Evolutionary conservation across 2,329 filamentous ascomycete species (phyloP), one percentile per base, ranked within the genome.

Genomic region (Aspergillus melleus): DNA sequence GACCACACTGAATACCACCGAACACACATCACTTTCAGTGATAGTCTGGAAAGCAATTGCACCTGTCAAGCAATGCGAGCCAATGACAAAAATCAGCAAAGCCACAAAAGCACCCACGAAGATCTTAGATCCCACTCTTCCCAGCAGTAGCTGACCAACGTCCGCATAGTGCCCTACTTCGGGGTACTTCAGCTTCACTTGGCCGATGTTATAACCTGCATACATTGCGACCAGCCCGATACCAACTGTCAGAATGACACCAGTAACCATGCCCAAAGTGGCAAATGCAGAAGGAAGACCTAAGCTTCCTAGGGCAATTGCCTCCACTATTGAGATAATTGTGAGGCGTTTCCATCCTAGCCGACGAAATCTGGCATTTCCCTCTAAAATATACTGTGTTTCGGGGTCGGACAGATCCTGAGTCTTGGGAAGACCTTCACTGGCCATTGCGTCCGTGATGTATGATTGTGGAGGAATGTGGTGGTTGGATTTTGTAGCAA

Each of bases 341-440:
- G 79, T 81, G 26, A 81, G 70, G 22, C 78, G 75, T 67, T 82
- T 80, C 82, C 82, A 84, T 52, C 82, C 75, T 29, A 82, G 71
- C 20, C 60, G 62, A 30, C 59, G 64, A 46, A 64, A 68, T 32
- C 59, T 65, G 11, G 54, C 54, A 30, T 57, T 52, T 11, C 57
- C 53, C 9, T 47, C n/a, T 9, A 58, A 30, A 3, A 49, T 42
- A 6, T 44, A 46, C 14, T 46, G 55, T 10, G 32, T 58, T n/a
- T 58, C 55, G 16, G 39, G 6, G n/a, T 58, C 55, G 22, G 49
- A 36, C 11, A 36, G 32, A 5, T 36, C 32, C 32, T 36, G 32
- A 36, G 10, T 12, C 12, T 36, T 36, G 11, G 32, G 32, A 12
- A 36, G 32, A 5, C 11, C 32, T 36, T 36, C 32, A 8, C 32